A percentile compares a stretch with the other conserved stretches of the same genome.
These are phyloP conservation scores for Phytophthora europaea DNA, from an alignment of 352 stramenopile genomes.

Conservation along the genomic window DNA sequence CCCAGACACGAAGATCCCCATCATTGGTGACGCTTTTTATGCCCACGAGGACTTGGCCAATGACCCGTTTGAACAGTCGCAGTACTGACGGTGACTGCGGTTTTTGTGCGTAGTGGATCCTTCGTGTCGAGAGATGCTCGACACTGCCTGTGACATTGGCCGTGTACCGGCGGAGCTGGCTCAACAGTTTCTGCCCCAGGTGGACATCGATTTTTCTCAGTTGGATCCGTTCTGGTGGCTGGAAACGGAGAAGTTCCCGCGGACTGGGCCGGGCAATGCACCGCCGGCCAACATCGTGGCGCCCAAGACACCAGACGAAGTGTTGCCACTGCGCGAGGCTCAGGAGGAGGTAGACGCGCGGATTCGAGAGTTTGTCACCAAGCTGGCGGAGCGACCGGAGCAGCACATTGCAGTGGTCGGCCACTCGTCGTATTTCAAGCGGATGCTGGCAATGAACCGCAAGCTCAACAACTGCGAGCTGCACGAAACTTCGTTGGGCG, in stretches of 20 bases:
- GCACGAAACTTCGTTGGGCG: slow-evolving; percentile 39
- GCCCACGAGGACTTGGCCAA: neutral
- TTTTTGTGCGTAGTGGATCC: slow-evolving; percentile 61
- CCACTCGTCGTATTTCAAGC: slow-evolving; percentile 89
- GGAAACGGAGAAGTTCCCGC: slow-evolving; percentile 40
- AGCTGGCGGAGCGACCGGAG: slow-evolving; percentile 66
- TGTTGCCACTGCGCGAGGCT: slow-evolving; percentile 68
- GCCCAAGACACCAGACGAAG: slow-evolving; percentile 52
- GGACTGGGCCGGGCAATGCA: slow-evolving; percentile 33
- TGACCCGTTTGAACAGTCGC: neutral
- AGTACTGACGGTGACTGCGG: neutral
- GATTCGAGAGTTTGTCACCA: slow-evolving; percentile 72
- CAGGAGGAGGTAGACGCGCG: slow-evolving; percentile 64
- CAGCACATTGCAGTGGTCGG: slow-evolving; percentile 83
- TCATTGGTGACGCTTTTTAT: slow-evolving; percentile 51
- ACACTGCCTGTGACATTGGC: slow-evolving; percentile 88
- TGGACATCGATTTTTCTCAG: slow-evolving; percentile 53
- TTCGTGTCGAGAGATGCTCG: slow-evolving; percentile 84
- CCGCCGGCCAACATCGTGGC: slow-evolving; percentile 30
- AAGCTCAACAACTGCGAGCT: slow-evolving; percentile 90
- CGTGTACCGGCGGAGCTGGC: slow-evolving; percentile 58
- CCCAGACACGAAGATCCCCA: slow-evolving; percentile 55
- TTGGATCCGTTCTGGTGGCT: slow-evolving; percentile 80
- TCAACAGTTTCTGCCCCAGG: slow-evolving; percentile 39
- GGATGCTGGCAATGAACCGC: slow-evolving; percentile 79